These are phyloP conservation scores for Eragrostis nindensis DNA, from an alignment of 176 grass and related monocot genomes.

Conservation along the genomic window DNA sequence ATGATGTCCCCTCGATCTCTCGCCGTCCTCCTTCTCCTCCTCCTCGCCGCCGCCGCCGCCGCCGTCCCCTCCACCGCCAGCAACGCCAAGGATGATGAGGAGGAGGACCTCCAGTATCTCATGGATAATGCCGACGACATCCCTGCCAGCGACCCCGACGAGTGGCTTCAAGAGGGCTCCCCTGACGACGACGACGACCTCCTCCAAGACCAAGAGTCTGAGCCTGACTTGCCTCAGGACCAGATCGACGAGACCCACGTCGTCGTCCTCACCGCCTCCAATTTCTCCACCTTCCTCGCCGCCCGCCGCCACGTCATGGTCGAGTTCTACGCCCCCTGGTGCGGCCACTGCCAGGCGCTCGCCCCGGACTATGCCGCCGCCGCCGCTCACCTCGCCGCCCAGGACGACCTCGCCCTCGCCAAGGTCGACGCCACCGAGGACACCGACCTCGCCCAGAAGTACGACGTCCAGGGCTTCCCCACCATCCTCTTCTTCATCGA, in stretches of 20 bases:
- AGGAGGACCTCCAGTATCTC: slow-evolving; percentile 48
- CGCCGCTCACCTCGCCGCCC: slow-evolving; percentile 51
- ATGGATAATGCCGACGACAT: slow-evolving; percentile 38
- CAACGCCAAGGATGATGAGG: not conserved
- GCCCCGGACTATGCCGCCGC: slow-evolving; percentile 82
- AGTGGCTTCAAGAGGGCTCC: slow-evolving; percentile 32
- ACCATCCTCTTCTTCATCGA: slow-evolving; percentile 88
- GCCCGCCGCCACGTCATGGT: slow-evolving; percentile 73
- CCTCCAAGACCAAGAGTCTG: slow-evolving; percentile 8
- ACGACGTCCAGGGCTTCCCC: slow-evolving; percentile 89
- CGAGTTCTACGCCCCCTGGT: slow-evolving; percentile 99
- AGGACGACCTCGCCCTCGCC: slow-evolving; percentile 69
- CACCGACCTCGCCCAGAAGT: slow-evolving; percentile 71
- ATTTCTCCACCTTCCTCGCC: slow-evolving; percentile 78
- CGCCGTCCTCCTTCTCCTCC: not conserved
- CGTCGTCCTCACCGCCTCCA: slow-evolving; percentile 60
- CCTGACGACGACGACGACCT: slow-evolving; percentile 55
- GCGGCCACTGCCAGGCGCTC: slow-evolving; percentile 82
- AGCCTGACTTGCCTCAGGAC: not conserved
- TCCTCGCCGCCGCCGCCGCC: not conserved
- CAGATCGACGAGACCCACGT: slow-evolving; percentile 77
- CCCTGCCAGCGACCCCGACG: slow-evolving; percentile 40
- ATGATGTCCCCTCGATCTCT: slow-evolving; percentile 12
- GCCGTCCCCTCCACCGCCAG: not conserved
- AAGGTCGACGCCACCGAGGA: slow-evolving; percentile 95